Base-by-base conservation (phyloP, 2,329 filamentous ascomycete species). In the Phaeosphaeria sp. region DNA sequence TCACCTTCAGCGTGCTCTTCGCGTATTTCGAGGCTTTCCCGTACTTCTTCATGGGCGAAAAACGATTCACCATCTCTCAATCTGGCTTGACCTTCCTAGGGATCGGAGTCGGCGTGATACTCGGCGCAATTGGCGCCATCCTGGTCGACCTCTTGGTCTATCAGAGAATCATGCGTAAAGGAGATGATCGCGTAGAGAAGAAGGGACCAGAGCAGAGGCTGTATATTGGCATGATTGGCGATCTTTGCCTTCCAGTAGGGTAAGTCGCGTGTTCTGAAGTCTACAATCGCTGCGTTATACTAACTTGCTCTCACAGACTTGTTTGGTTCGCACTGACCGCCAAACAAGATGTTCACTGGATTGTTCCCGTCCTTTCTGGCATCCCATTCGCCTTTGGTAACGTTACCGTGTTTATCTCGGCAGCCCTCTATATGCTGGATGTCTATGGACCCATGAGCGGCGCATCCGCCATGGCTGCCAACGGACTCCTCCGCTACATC, bases 371-470 rank as follows among this genome's bases (percentile, higher is more conserved):
- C 6, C 52, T 78, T 17, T 66, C 71, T 5, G 73, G 68, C 6
- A 48, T 78, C 8, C 71, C 74, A 5, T 79, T 77, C 51, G 77
- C 75, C 25, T 65, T 75, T 20, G 77, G 76, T 1, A 77, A 73
- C 53, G 52, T 81, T 69, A 68, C 79, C 18, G 74, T 80, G 69
- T 74, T 84, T 79, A 72, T 80, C 78, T 61, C 79, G 63, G 59
- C 75, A 33, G 61, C 83, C 79, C n/a, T 45, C 3, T 55, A 55
- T 9, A 27, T 55, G 20, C 47, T 51, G 9, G 53, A 81, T 58
- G 87, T 89, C 18, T 92, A 92, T 76, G 88, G 88, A 49, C 44
- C 42, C 15, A 75, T 85, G 25, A 91, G 89, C 74, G 88, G 89
- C 33, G 89, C 89, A 49, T 87, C 84, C 57, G 91, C 91, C 9